phyloP scores from a whole-genome alignment of 768 basidiomycete genomes.

The Pseudohyphozyma bogoriensis region DNA sequence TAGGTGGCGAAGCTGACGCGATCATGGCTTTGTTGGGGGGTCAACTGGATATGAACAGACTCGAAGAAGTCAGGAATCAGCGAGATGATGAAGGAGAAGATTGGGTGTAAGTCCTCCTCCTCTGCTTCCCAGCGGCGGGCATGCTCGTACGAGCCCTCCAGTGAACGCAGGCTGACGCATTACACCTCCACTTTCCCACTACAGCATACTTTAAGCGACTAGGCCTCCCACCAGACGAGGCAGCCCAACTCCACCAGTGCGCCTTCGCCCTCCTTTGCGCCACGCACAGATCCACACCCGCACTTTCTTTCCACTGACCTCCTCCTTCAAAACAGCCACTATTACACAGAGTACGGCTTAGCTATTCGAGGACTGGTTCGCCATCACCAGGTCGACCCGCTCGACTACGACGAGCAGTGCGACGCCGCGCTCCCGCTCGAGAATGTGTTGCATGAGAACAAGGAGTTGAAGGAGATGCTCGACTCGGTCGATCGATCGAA shows the following conservation, averaged over 20 bases:
- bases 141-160: too few species aligned
- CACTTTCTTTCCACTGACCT: not conserved
- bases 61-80: slow-evolving; percentile 20
- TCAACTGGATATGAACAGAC: slow-evolving; percentile 4
- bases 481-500: slow-evolving; percentile 20
- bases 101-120: slow-evolving; percentile 2
- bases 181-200: not conserved
- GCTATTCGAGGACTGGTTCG: slow-evolving; percentile 28
- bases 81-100: slow-evolving; percentile 25
- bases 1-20: too few species aligned
- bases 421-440: slow-evolving; percentile 29
- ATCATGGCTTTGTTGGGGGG: not conserved
- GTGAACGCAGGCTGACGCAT: not conserved
- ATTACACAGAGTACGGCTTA: slow-evolving; percentile 15
- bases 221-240: slow-evolving; percentile 19
- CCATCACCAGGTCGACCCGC: slow-evolving; percentile 28
- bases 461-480: slow-evolving; percentile 5
- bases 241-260: slow-evolving; percentile 11
- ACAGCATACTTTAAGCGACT: slow-evolving; percentile 15
- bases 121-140: too few species aligned
- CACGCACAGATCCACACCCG: not conserved
- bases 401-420: slow-evolving; percentile 25
- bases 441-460: slow-evolving; percentile 12
- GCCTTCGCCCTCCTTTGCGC: not conserved
- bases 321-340: not conserved